phyloP scores from a whole-genome alignment of 768 basidiomycete genomes.

The Fomitopsis pulvina region DNA sequence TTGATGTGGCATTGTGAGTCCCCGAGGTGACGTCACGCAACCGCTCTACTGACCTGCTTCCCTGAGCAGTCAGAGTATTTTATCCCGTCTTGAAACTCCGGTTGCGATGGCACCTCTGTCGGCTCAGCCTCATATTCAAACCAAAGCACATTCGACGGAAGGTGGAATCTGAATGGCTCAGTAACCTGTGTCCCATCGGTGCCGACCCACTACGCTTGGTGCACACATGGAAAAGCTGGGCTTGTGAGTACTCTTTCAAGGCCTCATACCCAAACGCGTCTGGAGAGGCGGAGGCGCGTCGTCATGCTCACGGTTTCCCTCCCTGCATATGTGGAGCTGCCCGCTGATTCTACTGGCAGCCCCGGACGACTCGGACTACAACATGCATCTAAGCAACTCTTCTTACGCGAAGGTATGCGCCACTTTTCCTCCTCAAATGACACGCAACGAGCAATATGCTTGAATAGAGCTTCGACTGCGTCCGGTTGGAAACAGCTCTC shows the following conservation, averaged over 20 bases:
- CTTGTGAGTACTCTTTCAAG: slow-evolving; percentile 37
- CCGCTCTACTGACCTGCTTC: background rate
- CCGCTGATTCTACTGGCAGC: slow-evolving; percentile 38
- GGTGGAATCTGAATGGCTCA: slow-evolving; percentile 35
- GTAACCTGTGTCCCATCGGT: slow-evolving; percentile 46
- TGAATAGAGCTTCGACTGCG: slow-evolving; percentile 26
- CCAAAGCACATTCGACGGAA: slow-evolving; percentile 7
- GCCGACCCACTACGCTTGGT: slow-evolving; percentile 44
- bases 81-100: slow-evolving; percentile 35
- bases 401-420: slow-evolving; percentile 62
- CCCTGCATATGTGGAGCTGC: too few relatives aligned
- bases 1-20: slow-evolving; percentile 64
- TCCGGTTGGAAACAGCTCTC: slow-evolving; percentile 40
- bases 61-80: slow-evolving; percentile 44
- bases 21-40: background rate
- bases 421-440: background rate
- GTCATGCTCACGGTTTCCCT: background rate
- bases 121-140: slow-evolving; percentile 31
- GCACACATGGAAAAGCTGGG: slow-evolving; percentile 40
- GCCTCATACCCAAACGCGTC: background rate
- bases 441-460: background rate
- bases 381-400: slow-evolving; percentile 74
- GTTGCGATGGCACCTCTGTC: slow-evolving; percentile 27
- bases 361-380: slow-evolving; percentile 68
- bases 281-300: too few relatives aligned